Base-by-base conservation (phyloP, 352 stramenopile genomes). In the Blastocystis sp. region DNA sequence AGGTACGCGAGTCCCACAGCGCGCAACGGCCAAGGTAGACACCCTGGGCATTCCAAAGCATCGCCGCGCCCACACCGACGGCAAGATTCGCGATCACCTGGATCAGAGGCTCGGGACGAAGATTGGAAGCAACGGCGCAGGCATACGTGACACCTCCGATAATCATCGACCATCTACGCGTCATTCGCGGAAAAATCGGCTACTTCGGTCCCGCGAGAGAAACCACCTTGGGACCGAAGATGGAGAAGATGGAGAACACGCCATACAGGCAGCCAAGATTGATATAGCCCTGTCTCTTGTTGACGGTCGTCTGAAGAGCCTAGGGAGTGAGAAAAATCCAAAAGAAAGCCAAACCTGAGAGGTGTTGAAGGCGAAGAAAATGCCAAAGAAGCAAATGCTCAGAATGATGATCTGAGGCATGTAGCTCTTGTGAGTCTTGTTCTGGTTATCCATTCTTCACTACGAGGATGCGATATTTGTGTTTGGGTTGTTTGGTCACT, bases 301-400 rank as follows among this genome's bases (percentile, higher is more conserved):
- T 55, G 6, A 91, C 39, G 59, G 67, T 78, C 19, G 89, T 91
- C 31, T 79, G 62, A 21, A 91, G 65, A 0, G 59, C 66, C 82
- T 91, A n/a, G 55, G 2, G 39, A 0, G 61, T 45, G 33, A 85
- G 4, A 85, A 10, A 2, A 39, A 21, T 62, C 65, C 35, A 1
- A 13, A 41, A 6, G 16, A 85, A n/a, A 12, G 29, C 21, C 31
- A 16, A 26, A 85, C 74, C 74, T 89, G 79, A 0, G 79, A 89
- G 1, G 89, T 91, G 80, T 91, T 91, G 55, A 88, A 91, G 26
- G 89, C 89, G 67, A 91, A 85, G 59, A 91, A 91, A 24, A 91
- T 66, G 61, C 59, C 59, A 59, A 91, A 91, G 79, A 91, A 91
- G 71, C 26, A 89, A n/a, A 71, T 62, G 37, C 63, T 89, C 33